Conservation (phyloP, 2,329 filamentous ascomycete species). For the Alternaria brassicae region DNA sequence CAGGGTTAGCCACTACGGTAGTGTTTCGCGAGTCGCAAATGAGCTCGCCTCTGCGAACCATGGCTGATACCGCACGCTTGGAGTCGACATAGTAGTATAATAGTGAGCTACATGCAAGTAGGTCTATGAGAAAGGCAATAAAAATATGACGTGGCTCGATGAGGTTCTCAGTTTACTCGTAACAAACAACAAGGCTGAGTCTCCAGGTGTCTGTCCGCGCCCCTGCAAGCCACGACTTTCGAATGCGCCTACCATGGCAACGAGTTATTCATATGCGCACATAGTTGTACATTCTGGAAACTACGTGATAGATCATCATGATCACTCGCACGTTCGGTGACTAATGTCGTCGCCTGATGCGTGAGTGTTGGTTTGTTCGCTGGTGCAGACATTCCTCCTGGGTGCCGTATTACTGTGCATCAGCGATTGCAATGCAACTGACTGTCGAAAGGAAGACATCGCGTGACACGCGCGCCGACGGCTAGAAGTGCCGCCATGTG, state of each 20-base stretch:
- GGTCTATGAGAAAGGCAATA: not conserved
- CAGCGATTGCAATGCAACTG: not conserved
- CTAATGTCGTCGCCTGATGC: not conserved
- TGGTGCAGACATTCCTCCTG: not conserved
- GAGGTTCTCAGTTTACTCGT: not conserved
- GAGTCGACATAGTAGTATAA: not conserved
- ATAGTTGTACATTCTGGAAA: not conserved
- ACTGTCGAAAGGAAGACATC: not conserved
- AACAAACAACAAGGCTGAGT: not conserved
- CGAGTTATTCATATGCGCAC: not conserved
- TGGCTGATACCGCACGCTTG: not conserved
- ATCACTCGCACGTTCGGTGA: not conserved
- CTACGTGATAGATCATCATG: not conserved
- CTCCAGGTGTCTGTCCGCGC: not conserved
- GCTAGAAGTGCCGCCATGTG: not conserved
- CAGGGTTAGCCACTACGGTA: conserved; percentile 13
- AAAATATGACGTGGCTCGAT: not conserved
- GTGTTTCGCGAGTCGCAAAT: conserved; percentile 8
- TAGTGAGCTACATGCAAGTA: not conserved
- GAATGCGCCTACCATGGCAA: not conserved
- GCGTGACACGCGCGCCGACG: not conserved
- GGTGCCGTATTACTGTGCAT: not conserved
- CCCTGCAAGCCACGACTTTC: not conserved
- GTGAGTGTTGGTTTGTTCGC: not conserved
- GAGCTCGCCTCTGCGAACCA: conserved; percentile 8